Base-by-base conservation (phyloP, 2,329 filamentous ascomycete genomes). In the Clonostachys rhizophaga region DNA sequence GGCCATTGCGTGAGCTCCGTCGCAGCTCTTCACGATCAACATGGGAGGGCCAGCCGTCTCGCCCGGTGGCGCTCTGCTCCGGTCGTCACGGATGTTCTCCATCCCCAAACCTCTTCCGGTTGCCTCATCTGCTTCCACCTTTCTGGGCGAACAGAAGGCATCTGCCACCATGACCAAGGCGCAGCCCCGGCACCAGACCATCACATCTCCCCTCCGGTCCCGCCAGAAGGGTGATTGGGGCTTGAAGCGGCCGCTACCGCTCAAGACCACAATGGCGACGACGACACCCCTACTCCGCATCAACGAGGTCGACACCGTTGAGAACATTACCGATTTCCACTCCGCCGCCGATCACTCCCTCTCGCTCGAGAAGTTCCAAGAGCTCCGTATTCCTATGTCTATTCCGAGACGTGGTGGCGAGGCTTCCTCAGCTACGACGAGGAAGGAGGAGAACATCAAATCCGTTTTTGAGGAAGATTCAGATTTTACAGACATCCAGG, bases 1-100 rank as follows among this genome's bases (percentile, higher is more conserved):
- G n/a, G 17, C 14, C 36, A n/a, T 39, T 18, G 17, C 14, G 14
- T 18, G 36, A 39, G 36, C 36, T 20, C n/a, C 7, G 16, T 5
- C 30, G 10, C 6, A 16, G 37, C 11, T 40, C 39, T 24, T 47
- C 50, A 53, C 52, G 54, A 40, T 57, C 54, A 59, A 48, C 37
- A 69, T 69, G 66, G 55, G 54, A 53, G 54, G 45, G 49, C 59
- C 56, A 45, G 57, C 59, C 48, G 55, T 83, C 58, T 83, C 82
- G 54, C 82, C 83, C 48, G 83, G 83, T 61, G 82, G 74, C 53
- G 76, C 79, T 57, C 78, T 97, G 55, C 79, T 97, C 61, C 86
- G 92, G 65, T 82, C 84, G 50, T 97, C 92, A 49, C 88, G 92
- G 55, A 79, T 97, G 57, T 97, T 97, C 71, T 87, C 91, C 20